Conservation (phyloP, 2,329 filamentous ascomycete species). For the Phyllosticta citribraziliensis region DNA sequence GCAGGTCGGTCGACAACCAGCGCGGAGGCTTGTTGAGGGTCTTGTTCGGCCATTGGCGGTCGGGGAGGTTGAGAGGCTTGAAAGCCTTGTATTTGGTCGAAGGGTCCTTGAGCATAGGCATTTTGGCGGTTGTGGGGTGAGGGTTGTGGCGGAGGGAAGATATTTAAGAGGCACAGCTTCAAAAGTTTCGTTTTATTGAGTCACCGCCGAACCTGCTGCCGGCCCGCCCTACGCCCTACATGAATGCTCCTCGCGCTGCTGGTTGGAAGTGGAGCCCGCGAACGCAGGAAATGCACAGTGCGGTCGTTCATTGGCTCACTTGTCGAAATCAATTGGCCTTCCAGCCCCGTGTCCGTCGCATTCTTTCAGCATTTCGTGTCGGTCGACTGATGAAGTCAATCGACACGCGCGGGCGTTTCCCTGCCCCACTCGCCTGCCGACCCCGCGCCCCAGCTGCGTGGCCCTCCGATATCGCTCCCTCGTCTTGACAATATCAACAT, state of each 20-base stretch:
- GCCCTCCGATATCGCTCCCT: not conserved
- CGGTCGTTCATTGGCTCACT: too few relatives aligned
- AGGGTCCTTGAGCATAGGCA: constrained; percentile 58
- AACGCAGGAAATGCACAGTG: too few relatives aligned
- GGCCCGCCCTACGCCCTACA: not conserved
- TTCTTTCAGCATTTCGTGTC: not conserved
- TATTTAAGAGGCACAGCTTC: not conserved
- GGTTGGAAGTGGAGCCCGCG: not conserved
- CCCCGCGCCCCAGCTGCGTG: not conserved
- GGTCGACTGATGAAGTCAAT: not conserved
- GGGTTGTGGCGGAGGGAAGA: not conserved
- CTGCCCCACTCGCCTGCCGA: not conserved
- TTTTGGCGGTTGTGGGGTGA: constrained; percentile 14
- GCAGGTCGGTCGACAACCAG: constrained; percentile 81
- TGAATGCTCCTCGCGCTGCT: not conserved
- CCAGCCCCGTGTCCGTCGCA: not conserved
- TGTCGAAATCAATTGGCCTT: not conserved
- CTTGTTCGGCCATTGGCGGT: constrained; percentile 77
- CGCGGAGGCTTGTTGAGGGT: constrained; percentile 74
- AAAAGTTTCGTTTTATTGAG: not conserved
- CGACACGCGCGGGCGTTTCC: not conserved
- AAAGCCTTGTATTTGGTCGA: constrained; percentile 69
- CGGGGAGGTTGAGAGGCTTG: constrained; percentile 53
- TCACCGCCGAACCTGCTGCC: not conserved
- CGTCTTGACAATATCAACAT: not conserved